Percentiles rank a stretch among this genome's conserved stretches.
These are phyloP conservation scores for Penicillium sp. DNA, from an alignment of 2,329 filamentous ascomycete genomes.

Conservation along the genomic window DNA sequence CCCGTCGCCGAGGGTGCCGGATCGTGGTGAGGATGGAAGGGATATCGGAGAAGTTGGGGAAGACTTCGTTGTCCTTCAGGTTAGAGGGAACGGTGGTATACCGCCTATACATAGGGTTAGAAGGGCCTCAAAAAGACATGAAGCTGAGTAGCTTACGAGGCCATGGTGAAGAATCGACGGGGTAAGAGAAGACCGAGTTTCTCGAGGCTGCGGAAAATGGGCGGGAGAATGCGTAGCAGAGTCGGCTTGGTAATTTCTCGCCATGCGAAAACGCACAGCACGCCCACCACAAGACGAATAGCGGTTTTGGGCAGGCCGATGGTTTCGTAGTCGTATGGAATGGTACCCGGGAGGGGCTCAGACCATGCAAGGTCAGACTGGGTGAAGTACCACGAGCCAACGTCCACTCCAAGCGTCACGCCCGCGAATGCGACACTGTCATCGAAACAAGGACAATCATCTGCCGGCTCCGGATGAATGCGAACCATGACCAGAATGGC, in stretches of 20 bases:
- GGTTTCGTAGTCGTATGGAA: conserved; percentile 64
- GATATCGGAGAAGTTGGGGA: conserved; percentile 85
- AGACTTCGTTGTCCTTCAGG: conserved; percentile 77
- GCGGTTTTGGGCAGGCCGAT: conserved; percentile 65
- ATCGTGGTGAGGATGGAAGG: conserved; percentile 79
- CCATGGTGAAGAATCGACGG: conserved; percentile 84
- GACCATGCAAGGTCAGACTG: conserved; percentile 55
- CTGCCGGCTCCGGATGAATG: conserved; percentile 90
- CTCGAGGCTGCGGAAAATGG: conserved; percentile 83
- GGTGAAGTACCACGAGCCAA: conserved; percentile 80
- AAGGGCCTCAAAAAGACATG: neutral
- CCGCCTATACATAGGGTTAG: conserved; percentile 45
- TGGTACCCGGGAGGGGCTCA: conserved; percentile 56
- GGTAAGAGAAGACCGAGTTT: conserved; percentile 75
- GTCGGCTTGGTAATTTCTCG: conserved; percentile 83
- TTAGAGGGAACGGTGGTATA: conserved; percentile 79
- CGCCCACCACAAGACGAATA: conserved; percentile 71
- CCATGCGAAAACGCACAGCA: conserved; percentile 84
- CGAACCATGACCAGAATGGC: conserved; percentile 74
- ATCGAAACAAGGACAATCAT: conserved; percentile 96
- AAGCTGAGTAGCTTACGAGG: conserved; percentile 56
- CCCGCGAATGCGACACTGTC: conserved; percentile 92
- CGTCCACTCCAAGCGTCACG: conserved; percentile 79
- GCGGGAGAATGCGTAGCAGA: conserved; percentile 73
- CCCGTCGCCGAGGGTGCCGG: conserved; percentile 72